Percentiles rank a stretch among this genome's conserved stretches.
Evolutionary conservation across 2,329 filamentous ascomycete species (phyloP).

Genomic region (Metarhizium robertsii): DNA sequence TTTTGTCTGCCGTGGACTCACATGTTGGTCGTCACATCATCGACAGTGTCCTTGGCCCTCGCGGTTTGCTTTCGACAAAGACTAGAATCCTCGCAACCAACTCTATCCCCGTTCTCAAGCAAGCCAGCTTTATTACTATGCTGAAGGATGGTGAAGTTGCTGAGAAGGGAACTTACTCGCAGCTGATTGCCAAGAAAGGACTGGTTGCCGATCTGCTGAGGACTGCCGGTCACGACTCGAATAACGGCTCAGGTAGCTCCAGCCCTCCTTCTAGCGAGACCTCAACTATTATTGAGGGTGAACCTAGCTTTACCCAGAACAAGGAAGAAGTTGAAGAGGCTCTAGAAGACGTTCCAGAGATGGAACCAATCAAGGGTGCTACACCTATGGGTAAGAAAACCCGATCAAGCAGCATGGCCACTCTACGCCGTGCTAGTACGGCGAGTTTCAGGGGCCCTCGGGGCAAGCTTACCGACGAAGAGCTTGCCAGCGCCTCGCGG

Average conservation of each 20-base stretch:
- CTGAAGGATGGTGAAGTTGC: constrained; percentile 74
- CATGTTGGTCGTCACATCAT: constrained; percentile 94
- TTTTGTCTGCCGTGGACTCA: constrained; percentile 93
- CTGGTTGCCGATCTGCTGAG: constrained; percentile 78
- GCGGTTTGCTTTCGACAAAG: constrained; percentile 74
- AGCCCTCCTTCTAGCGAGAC: constrained; percentile 41
- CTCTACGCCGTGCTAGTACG: constrained; percentile 80
- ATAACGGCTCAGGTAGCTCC: constrained; percentile 32
- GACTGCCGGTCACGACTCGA: constrained; percentile 55
- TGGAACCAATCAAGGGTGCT: constrained; percentile 62
- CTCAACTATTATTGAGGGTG: constrained; percentile 46
- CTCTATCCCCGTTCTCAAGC: constrained; percentile 80
- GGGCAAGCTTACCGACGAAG: constrained; percentile 78
- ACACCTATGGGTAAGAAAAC: constrained; percentile 40
- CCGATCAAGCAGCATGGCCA: constrained; percentile 62
- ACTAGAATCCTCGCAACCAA: constrained; percentile 93
- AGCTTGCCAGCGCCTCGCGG: constrained; percentile 61
- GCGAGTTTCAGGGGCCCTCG: constrained; percentile 82
- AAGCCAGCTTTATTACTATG: constrained; percentile 82
- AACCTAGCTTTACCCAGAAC: constrained; percentile 38
- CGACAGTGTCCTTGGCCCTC: constrained; percentile 81
- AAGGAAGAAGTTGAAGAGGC: constrained; percentile 66
- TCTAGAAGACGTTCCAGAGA: constrained; percentile 65
- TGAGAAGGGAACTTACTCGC: constrained; percentile 83
- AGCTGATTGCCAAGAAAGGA: constrained; percentile 89